Evolutionary conservation across 2,329 filamentous ascomycete genomes (phyloP).

Genomic region (Colletotrichum navitas): DNA sequence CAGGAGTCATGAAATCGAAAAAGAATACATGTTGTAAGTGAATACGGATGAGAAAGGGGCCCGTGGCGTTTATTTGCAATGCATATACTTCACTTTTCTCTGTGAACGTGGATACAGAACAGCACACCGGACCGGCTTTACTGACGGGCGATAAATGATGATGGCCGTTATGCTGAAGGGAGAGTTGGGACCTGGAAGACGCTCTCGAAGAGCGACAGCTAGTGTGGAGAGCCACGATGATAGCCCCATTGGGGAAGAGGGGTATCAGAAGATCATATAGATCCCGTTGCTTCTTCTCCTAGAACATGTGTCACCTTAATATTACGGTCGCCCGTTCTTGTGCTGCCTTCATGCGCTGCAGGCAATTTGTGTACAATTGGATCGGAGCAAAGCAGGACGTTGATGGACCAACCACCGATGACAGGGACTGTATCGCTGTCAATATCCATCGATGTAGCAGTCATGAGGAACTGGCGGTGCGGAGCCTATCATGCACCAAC

Average conservation of each 20-base stretch:
- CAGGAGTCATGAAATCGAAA: not conserved
- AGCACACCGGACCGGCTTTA: not conserved
- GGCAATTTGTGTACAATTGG: not conserved
- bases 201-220: not conserved
- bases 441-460: slow-evolving; percentile 14
- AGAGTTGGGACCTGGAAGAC: not conserved
- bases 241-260: not conserved
- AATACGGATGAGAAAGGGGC: not conserved
- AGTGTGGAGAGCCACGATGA: not conserved
- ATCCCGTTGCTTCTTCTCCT: slow-evolving; percentile 21
- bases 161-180: not conserved
- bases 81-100: not conserved
- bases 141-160: not conserved
- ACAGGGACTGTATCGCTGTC: slow-evolving; percentile 5
- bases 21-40: not conserved
- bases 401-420: slow-evolving; percentile 4
- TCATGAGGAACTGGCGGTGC: slow-evolving; percentile 23
- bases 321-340: slow-evolving; percentile 18
- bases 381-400: not conserved
- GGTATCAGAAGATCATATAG: not conserved
- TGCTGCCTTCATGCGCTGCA: slow-evolving; percentile 1
- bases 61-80: not conserved
- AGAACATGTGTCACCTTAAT: slow-evolving; percentile 27
- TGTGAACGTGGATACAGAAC: not conserved
- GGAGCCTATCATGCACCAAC: slow-evolving; percentile 24